A percentile compares a stretch with the other conserved stretches of the same genome.
Evolutionary conservation across 1,284 basidiomycete genomes (phyloP).

Genomic region (Cryptococcus sp.): DNA sequence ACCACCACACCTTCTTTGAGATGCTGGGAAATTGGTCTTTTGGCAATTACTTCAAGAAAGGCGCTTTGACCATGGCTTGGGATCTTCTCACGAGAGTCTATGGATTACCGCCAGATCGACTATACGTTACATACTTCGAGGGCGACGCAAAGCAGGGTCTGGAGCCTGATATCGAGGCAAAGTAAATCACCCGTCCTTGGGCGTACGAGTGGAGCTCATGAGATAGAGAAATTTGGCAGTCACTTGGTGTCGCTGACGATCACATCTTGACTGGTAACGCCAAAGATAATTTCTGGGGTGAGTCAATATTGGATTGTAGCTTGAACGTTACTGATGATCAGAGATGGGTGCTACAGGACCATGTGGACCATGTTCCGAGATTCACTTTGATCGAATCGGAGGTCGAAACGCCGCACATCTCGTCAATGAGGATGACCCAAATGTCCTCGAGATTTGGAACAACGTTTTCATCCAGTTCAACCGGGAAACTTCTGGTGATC

Average conservation of each 20-base stretch:
- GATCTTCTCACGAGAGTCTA: slow-evolving; percentile 83
- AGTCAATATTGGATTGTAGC: slow-evolving; percentile 26
- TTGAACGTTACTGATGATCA: slow-evolving; percentile 38
- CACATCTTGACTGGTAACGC: slow-evolving; percentile 92
- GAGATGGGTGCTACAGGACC: slow-evolving; percentile 99
- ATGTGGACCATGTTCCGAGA: slow-evolving; percentile 96
- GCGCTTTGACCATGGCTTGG: slow-evolving; percentile 91
- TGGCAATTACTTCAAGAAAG: slow-evolving; percentile 99
- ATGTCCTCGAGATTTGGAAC: slow-evolving; percentile 99
- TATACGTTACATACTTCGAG: slow-evolving; percentile 98
- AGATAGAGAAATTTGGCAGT: slow-evolving; percentile 69
- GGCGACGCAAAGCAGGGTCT: slow-evolving; percentile 84
- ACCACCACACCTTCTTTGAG: slow-evolving; percentile 91
- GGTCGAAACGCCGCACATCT: slow-evolving; percentile 79
- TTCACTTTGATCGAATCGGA: slow-evolving; percentile 95
- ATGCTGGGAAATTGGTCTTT: slow-evolving; percentile 99
- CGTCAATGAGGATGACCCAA: slow-evolving; percentile 91
- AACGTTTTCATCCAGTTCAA: slow-evolving; percentile 99
- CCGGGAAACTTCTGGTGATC: slow-evolving; percentile 79
- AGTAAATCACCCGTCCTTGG: slow-evolving; percentile 25
- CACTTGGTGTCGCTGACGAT: slow-evolving; percentile 78
- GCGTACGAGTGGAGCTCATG: not conserved
- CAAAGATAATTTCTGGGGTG: slow-evolving; percentile 99
- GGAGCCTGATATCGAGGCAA: slow-evolving; percentile 81
- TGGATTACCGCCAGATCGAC: slow-evolving; percentile 78